Conservation (phyloP, 192 early-diverging fungal genomes). For the Diversispora epigaea region DNA sequence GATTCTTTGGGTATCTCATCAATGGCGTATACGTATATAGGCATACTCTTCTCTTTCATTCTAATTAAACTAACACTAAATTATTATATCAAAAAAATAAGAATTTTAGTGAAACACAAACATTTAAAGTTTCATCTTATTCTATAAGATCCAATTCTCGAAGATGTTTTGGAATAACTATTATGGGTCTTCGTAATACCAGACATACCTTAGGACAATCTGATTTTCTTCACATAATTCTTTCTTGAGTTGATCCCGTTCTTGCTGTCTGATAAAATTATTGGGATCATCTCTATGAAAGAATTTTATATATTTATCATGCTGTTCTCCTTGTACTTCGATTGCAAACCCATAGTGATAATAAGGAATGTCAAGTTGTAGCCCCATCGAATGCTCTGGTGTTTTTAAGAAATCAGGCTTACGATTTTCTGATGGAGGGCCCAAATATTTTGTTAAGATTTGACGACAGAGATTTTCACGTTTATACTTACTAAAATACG, state of each 20-base stretch:
- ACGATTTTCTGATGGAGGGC: conserved; percentile 9
- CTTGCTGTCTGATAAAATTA: too few relatives aligned
- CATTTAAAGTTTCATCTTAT: conserved; percentile 24
- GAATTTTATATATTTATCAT: too few relatives aligned
- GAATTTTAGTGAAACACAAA: conserved; percentile 16
- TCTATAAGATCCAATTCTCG: conserved; percentile 14
- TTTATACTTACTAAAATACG: conserved; percentile 26
- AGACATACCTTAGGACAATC: too few relatives aligned
- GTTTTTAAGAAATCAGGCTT: conserved; percentile 12
- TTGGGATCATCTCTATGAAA: too few relatives aligned
- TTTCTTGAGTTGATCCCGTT: too few relatives aligned
- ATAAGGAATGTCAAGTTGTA: conserved; percentile 10
- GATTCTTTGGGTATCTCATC: conserved; percentile 23
- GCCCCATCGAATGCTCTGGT: not conserved
- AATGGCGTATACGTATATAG: conserved; percentile 14
- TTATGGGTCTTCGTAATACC: not conserved
- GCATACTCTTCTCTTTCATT: conserved; percentile 11
- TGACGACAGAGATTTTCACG: conserved; percentile 21
- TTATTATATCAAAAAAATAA: conserved; percentile 29
- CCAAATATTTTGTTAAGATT: conserved; percentile 21
- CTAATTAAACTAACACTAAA: conserved; percentile 3
- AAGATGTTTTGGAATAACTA: not conserved
- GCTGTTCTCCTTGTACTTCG: not conserved
- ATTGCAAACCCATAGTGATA: not conserved
- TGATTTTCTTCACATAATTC: too few relatives aligned